A percentile compares a stretch with the other conserved stretches of the same genome.
Evolutionary conservation across 163 green algal species (phyloP).

Genomic region (Scenedesmus sp.): DNA sequence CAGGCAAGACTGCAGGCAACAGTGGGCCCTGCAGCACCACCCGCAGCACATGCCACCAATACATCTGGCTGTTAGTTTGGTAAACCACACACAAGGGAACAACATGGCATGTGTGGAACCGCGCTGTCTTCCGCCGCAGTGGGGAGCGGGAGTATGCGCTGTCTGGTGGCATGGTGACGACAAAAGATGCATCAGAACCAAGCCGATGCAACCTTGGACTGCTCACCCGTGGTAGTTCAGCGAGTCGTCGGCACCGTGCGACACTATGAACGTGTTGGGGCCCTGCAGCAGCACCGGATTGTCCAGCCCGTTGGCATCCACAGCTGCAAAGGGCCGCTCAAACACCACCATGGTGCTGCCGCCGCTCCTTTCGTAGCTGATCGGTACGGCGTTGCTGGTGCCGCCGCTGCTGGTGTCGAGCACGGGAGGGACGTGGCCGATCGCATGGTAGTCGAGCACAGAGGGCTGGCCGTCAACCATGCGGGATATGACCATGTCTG

Average conservation of each 20-base stretch:
- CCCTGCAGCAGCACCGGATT: neutral
- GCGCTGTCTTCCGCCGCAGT: too few species aligned
- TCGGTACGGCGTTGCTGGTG: neutral
- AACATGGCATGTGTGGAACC: too few species aligned
- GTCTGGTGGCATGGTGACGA: too few species aligned
- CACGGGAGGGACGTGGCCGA: neutral
- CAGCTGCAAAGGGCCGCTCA: slow-evolving; percentile 23
- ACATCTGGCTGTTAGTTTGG: too few species aligned
- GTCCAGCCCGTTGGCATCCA: neutral
- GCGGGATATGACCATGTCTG: neutral
- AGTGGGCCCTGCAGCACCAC: too few species aligned
- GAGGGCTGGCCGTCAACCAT: neutral
- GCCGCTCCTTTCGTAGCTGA: neutral
- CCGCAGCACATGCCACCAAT: too few species aligned
- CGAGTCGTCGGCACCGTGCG: neutral
- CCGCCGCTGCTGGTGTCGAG: neutral
- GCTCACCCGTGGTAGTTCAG: slow-evolving; percentile 32
- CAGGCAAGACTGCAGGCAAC: too few species aligned
- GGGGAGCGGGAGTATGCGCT: too few species aligned
- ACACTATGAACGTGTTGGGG: slow-evolving; percentile 23
- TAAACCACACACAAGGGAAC: too few species aligned
- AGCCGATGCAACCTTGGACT: neutral
- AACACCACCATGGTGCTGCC: neutral
- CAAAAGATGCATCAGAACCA: too few species aligned
- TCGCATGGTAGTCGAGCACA: neutral